Evolutionary conservation across 495 filamentous ascomycete species (phyloP), one percentile per base, ranked within the genome.

Genomic region (Xylaria flabelliformis): DNA sequence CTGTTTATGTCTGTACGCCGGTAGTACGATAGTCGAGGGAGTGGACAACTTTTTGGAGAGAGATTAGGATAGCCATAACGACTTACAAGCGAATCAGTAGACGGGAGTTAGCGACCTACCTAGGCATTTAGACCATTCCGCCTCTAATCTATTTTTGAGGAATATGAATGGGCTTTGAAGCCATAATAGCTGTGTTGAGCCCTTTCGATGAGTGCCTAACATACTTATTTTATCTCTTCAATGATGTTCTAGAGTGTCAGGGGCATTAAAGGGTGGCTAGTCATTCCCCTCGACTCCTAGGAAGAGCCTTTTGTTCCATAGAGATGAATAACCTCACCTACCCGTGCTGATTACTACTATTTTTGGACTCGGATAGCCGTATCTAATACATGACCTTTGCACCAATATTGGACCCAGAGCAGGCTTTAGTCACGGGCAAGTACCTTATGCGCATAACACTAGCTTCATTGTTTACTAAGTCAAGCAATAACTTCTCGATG

Each of bases 401-500:
- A 17, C 15, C 17, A 4, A 17, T 17, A 46, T 46, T 46, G 42
- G 17, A 17, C 42, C 13, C 42, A 17, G 42, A 15, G 15, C 42
- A 34, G 26, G 29, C 26, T 58, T 34, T 58, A 58, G 26, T 32
- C 26, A 58, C 26, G 26, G 55, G 15, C 2, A 32, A 17, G 24
- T 58, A 17, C 34, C 24, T 17, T 58, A 58, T 34, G 55, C 55
- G 55, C 26, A 58, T 19, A 19, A 34, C 24, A 58, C 26, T 9
- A 58, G 55, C 55, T 34, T 58, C 55, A 13, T 26, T 26, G 2
- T 58, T 58, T 58, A 58, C 26, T 34, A 34, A 58, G 55, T 58
- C 34, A 32, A 3, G 24, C 9, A 26, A 26, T 58, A 19, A 34
- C 34, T 34, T 29, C 15, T 58, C 19, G 15, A 34, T 19, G 12